phyloP scores from a whole-genome alignment of 129 eudicot species.

The Smallanthus sonchifolius region DNA sequence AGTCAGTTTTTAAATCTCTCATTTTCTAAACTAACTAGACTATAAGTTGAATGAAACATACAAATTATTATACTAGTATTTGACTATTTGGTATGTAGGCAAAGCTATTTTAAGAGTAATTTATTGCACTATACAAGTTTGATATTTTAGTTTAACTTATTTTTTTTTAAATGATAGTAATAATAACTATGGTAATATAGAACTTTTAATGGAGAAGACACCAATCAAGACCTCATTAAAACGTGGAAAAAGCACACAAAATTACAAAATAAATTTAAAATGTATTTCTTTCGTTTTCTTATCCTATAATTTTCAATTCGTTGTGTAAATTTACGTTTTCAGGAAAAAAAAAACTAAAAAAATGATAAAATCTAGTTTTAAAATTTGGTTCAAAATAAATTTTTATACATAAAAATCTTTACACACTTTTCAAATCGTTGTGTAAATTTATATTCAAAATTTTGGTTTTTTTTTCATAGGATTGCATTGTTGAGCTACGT shows the following conservation, averaged over 20 bases:
- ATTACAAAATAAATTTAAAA: not conserved
- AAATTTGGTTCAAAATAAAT: not conserved
- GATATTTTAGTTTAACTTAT: not conserved
- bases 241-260: slow-evolving; percentile 6
- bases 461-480: not conserved
- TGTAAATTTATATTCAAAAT: not conserved
- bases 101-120: not conserved
- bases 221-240: not conserved
- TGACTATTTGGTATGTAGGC: not conserved
- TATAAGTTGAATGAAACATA: not conserved
- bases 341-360: not conserved
- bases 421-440: too few relatives aligned
- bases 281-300: not conserved
- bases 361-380: not conserved
- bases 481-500: slow-evolving; percentile 3
- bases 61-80: not conserved
- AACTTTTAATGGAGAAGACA: not conserved
- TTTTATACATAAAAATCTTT: not conserved
- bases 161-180: not conserved
- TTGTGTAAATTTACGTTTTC: not conserved
- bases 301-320: not conserved
- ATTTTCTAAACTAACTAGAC: too few relatives aligned
- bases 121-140: not conserved
- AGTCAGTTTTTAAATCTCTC: too few relatives aligned
- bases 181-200: not conserved